These are phyloP conservation scores for Xylaria sp. DNA, from an alignment of 2,329 filamentous ascomycete species.

Conservation along the genomic window DNA sequence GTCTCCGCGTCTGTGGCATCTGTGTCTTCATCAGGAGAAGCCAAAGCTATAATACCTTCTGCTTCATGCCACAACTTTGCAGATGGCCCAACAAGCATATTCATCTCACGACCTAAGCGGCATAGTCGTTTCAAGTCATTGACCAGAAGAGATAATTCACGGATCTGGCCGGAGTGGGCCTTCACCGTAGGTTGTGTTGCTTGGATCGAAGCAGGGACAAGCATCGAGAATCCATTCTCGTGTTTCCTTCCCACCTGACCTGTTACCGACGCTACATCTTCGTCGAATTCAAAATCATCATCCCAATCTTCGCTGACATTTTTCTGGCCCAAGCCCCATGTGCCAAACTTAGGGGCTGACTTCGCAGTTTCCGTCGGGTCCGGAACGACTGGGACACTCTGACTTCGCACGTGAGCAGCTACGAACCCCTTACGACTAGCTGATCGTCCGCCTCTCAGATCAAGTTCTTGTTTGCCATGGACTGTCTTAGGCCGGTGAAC, in stretches of 20 bases:
- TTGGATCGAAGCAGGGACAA: constrained; percentile 80
- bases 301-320: constrained; percentile 87
- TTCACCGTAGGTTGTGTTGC: constrained; percentile 82
- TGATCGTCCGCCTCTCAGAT: constrained; percentile 71
- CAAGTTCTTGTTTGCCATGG: constrained; percentile 75
- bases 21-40: constrained; percentile 67
- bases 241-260: constrained; percentile 45
- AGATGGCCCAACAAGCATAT: constrained; percentile 65
- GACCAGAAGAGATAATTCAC: constrained; percentile 80
- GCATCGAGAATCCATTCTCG: constrained; percentile 57
- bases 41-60: constrained; percentile 86
- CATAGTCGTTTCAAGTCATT: constrained; percentile 82
- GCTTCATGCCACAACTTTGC: constrained; percentile 76
- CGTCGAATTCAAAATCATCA: constrained; percentile 80
- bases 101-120: constrained; percentile 70
- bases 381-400: constrained; percentile 77
- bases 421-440: constrained; percentile 70
- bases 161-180: constrained; percentile 81
- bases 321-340: constrained; percentile 81
- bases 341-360: constrained; percentile 74
- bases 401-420: constrained; percentile 75
- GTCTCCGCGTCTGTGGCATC: constrained; percentile 44
- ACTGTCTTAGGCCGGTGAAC: constrained; percentile 74
- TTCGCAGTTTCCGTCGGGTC: constrained; percentile 63
- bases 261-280: constrained; percentile 46